A percentile compares a stretch with the other conserved stretches of the same genome.
Conservation (phyloP, 257 asterid genomes). For the Marsdenia floribunda region DNA sequence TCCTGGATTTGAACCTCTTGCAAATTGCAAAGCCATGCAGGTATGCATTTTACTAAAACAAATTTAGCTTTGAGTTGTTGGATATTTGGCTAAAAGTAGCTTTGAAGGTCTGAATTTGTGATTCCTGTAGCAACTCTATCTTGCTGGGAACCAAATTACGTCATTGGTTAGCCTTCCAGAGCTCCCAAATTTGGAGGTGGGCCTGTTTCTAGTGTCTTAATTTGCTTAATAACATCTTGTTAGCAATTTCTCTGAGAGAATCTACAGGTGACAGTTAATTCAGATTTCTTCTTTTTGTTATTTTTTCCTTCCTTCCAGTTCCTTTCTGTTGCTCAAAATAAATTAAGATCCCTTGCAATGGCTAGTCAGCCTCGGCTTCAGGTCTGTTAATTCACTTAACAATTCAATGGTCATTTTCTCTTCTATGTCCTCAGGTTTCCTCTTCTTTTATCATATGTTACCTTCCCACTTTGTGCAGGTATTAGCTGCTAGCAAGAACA, state of each 20-base stretch:
- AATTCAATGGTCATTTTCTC: slow-evolving; percentile 11
- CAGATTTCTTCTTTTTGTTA: slow-evolving; percentile 7
- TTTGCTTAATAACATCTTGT: slow-evolving; percentile 14
- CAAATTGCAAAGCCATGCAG: slow-evolving; percentile 90
- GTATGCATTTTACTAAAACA: slow-evolving; percentile 31
- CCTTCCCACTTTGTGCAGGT: slow-evolving; percentile 47
- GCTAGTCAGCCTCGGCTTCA: slow-evolving; percentile 98
- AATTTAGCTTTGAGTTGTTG: neutral
- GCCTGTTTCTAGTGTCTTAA: slow-evolving; percentile 18
- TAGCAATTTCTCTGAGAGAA: slow-evolving; percentile 10
- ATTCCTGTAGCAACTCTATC: slow-evolving; percentile 88
- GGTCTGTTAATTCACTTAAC: slow-evolving; percentile 45
- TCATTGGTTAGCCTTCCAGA: slow-evolving; percentile 95
- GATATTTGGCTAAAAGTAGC: neutral
- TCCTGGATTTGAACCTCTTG: slow-evolving; percentile 97
- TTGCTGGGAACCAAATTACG: slow-evolving; percentile 95
- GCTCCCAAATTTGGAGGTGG: slow-evolving; percentile 98
- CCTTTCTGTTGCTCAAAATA: slow-evolving; percentile 97
- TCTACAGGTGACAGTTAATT: slow-evolving; percentile 7
- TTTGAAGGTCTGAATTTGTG: slow-evolving; percentile 14
- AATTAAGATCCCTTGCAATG: slow-evolving; percentile 91
- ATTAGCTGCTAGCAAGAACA: slow-evolving; percentile 96
- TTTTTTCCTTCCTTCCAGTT: slow-evolving; percentile 49
- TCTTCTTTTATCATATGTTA: neutral
- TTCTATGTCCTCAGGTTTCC: slow-evolving; percentile 15